These are phyloP conservation scores for Aspergillus sp. DNA, from an alignment of 2,329 filamentous ascomycete species.

Conservation along the genomic window DNA sequence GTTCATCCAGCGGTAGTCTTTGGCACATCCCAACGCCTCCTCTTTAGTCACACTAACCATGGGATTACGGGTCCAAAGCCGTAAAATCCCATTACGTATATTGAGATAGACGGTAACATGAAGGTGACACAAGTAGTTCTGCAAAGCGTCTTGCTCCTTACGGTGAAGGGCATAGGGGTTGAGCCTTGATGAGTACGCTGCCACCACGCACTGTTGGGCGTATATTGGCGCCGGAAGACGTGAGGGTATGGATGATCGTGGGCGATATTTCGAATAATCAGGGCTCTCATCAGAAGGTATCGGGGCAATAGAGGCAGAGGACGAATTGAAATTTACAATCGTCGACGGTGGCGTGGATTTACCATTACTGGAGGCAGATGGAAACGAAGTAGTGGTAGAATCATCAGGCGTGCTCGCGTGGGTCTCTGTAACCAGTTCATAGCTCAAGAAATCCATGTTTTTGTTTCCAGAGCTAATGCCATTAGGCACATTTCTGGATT, in stretches of 20 bases:
- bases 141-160: constrained; percentile 78
- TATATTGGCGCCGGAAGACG: constrained; percentile 73
- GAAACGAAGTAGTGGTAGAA: constrained; percentile 27
- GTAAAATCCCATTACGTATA: constrained; percentile 88
- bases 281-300: constrained; percentile 26
- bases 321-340: constrained; percentile 15
- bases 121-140: constrained; percentile 76
- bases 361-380: constrained; percentile 23
- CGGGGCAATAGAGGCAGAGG: constrained; percentile 17
- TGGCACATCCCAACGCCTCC: constrained; percentile 87
- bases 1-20: constrained; percentile 83
- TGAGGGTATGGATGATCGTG: constrained; percentile 80
- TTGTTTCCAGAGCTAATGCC: constrained; percentile 16
- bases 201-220: constrained; percentile 85
- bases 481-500: neutral
- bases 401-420: constrained; percentile 26
- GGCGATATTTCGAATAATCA: constrained; percentile 56
- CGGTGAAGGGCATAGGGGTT: constrained; percentile 86
- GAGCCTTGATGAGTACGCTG: constrained; percentile 83
- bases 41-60: constrained; percentile 76
- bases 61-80: constrained; percentile 86
- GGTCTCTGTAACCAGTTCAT: constrained; percentile 19
- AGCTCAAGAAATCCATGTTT: constrained; percentile 15
- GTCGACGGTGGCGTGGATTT: constrained; percentile 29
- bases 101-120: constrained; percentile 96